Evolutionary conservation across 2,329 filamentous ascomycete genomes (phyloP).

Genomic region (Lecanoromycetidae sp.): DNA sequence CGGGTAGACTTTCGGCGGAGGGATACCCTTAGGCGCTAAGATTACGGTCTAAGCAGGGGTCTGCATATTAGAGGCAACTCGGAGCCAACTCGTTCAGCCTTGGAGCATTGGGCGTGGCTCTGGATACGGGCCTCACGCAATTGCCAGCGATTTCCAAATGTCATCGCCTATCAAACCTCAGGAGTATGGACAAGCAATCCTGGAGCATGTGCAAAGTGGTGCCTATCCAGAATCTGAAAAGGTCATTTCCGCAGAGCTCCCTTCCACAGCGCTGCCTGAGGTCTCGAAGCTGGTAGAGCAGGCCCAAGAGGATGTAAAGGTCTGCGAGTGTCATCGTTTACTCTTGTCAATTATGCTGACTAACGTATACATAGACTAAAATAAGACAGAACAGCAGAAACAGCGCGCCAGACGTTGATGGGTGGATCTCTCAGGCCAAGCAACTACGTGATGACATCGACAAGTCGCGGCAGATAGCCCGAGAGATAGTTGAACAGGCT

Average conservation of each 20-base stretch:
- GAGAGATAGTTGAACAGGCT: constrained; percentile 66
- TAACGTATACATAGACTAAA: constrained; percentile 41
- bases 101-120: neutral
- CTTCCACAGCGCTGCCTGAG: constrained; percentile 35
- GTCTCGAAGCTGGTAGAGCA: constrained; percentile 40
- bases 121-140: neutral
- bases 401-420: constrained; percentile 65
- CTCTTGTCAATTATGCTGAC: constrained; percentile 7
- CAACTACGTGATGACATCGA: constrained; percentile 76
- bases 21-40: no score
- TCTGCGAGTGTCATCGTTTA: no score
- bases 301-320: constrained; percentile 43
- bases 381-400: constrained; percentile 66
- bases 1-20: no score
- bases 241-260: constrained; percentile 41
- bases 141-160: constrained; percentile 18
- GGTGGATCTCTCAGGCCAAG: constrained; percentile 77
- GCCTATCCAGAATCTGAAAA: constrained; percentile 46
- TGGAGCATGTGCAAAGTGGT: constrained; percentile 49
- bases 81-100: no score
- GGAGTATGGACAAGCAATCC: constrained; percentile 46
- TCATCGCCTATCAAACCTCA: constrained; percentile 28
- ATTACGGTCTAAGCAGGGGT: no score
- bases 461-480: constrained; percentile 63
- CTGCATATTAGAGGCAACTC: no score